Evolutionary conservation across 2,329 filamentous ascomycete species (phyloP).

Genomic region (Drechslerella dactyloides): DNA sequence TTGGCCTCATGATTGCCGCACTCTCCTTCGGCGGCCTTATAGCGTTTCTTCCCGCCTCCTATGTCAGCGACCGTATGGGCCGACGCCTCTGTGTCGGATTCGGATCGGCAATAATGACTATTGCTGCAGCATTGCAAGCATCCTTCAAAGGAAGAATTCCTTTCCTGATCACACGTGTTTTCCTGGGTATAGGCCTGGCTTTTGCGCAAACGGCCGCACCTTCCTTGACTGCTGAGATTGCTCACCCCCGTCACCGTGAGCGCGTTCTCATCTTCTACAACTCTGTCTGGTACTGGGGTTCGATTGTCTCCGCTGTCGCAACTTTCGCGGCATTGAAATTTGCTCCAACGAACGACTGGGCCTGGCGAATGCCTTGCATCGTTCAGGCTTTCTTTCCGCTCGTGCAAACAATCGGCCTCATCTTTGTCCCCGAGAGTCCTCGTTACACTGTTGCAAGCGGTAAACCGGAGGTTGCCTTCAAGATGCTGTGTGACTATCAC

Average conservation of each 20-base stretch:
- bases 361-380: constrained; percentile 28
- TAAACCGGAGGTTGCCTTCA: neutral
- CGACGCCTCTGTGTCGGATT: constrained; percentile 3
- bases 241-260: constrained; percentile 18
- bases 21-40: constrained; percentile 8
- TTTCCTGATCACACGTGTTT: constrained; percentile 6
- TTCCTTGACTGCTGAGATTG: constrained; percentile 19
- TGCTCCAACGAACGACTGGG: constrained; percentile 1
- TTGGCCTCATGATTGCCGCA: constrained; percentile 5
- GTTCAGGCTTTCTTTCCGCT: constrained; percentile 18
- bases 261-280: constrained; percentile 23
- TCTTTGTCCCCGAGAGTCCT: constrained; percentile 20
- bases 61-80: constrained; percentile 11
- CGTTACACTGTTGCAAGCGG: constrained; percentile 8
- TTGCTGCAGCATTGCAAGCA: neutral
- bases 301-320: neutral
- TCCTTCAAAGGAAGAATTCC: neutral
- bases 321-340: neutral
- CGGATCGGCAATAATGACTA: constrained; percentile 10
- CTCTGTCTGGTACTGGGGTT: constrained; percentile 31
- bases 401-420: neutral
- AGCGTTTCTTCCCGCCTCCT: constrained; percentile 3
- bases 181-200: constrained; percentile 20
- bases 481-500: constrained; percentile 19
- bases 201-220: constrained; percentile 32